A percentile compares a stretch with the other conserved stretches of the same genome.
Evolutionary conservation across 2,329 filamentous ascomycete genomes (phyloP).

Genomic region (Macrophomina tecta): DNA sequence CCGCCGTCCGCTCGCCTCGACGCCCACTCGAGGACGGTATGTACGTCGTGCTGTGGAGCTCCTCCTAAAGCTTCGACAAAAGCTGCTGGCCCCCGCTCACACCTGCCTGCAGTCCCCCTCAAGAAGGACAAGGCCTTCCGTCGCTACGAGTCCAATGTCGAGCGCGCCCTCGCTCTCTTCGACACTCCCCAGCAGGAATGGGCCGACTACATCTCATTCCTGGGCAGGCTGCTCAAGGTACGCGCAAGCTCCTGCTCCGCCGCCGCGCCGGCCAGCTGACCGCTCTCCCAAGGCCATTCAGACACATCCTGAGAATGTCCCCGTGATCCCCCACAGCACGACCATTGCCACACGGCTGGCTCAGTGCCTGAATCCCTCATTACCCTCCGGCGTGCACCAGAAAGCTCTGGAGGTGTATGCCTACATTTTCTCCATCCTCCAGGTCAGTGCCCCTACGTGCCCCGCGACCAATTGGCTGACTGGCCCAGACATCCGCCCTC

Average conservation of each 20-base stretch:
- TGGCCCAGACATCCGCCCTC: slow-evolving; percentile 65
- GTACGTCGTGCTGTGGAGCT: slow-evolving; percentile 38
- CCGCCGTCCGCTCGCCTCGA: slow-evolving; percentile 76
- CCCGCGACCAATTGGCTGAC: slow-evolving; percentile 52
- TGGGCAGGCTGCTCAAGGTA: slow-evolving; percentile 89
- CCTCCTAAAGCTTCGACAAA: slow-evolving; percentile 8
- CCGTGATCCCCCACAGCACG: slow-evolving; percentile 79
- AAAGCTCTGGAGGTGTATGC: slow-evolving; percentile 94
- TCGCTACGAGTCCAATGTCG: slow-evolving; percentile 87
- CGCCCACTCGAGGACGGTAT: slow-evolving; percentile 78
- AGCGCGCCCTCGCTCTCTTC: slow-evolving; percentile 86
- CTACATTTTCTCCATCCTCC: slow-evolving; percentile 83
- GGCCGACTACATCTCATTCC: slow-evolving; percentile 98
- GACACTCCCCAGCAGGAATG: slow-evolving; percentile 96
- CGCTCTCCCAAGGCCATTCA: slow-evolving; percentile 73
- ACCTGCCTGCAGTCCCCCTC: slow-evolving; percentile 58
- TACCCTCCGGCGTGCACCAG: slow-evolving; percentile 96
- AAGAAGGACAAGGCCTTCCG: slow-evolving; percentile 74
- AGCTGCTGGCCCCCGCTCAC: slow-evolving; percentile 20
- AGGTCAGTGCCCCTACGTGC: slow-evolving; percentile 55
- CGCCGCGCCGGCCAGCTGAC: neutral
- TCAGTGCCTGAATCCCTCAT: slow-evolving; percentile 90
- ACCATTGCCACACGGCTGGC: slow-evolving; percentile 88
- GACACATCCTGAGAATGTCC: slow-evolving; percentile 75
- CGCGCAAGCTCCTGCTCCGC: slow-evolving; percentile 30